phyloP scores from a whole-genome alignment of 352 stramenopile species.

The Pythium phragmitis region DNA sequence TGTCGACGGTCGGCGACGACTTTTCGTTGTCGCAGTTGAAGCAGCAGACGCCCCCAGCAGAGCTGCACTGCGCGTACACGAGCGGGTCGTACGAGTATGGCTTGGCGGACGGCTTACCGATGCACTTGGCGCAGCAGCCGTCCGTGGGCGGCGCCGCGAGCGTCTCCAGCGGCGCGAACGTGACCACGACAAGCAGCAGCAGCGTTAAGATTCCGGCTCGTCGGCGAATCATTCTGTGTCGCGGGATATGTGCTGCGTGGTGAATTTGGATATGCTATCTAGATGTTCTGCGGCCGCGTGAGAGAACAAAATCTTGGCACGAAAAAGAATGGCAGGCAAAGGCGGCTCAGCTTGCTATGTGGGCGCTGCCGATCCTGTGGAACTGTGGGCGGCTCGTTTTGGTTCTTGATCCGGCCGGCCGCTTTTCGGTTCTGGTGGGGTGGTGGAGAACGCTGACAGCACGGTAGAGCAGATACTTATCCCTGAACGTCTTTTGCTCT shows the following conservation, averaged over 20 bases:
- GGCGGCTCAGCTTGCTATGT: neutral
- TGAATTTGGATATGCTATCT: neutral
- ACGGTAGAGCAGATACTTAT: neutral
- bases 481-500: slow-evolving; percentile 11
- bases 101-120: slow-evolving; percentile 57
- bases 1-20: slow-evolving; percentile 27
- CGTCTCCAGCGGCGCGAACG: neutral
- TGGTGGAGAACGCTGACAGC: neutral
- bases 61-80: slow-evolving; percentile 53
- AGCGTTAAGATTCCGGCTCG: neutral
- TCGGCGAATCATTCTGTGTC: slow-evolving; percentile 6
- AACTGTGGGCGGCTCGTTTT: neutral
- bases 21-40: slow-evolving; percentile 53
- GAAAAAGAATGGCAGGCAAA: neutral
- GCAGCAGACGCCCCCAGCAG: slow-evolving; percentile 59
- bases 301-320: neutral
- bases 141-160: slow-evolving; percentile 29
- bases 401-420: neutral
- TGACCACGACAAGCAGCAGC: neutral
- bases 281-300: neutral
- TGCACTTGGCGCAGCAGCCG: slow-evolving; percentile 61
- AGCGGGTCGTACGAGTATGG: slow-evolving; percentile 70
- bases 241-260: slow-evolving; percentile 4
- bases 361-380: neutral
- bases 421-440: neutral